These are phyloP conservation scores for Stagonosporopsis vannaccii DNA, from an alignment of 2,329 filamentous ascomycete species.

Conservation along the genomic window DNA sequence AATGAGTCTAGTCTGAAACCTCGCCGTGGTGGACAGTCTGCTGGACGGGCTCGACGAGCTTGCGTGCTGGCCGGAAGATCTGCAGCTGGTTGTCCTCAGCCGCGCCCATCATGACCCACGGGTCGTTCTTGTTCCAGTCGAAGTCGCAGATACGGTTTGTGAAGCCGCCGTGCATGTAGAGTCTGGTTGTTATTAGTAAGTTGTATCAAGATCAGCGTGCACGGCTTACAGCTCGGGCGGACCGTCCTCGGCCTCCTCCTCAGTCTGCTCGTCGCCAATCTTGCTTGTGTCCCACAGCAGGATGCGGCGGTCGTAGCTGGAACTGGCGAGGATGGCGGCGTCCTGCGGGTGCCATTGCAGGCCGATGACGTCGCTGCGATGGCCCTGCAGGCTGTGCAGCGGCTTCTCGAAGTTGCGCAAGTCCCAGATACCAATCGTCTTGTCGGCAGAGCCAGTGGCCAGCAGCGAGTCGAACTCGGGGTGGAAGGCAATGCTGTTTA, in stretches of 20 bases:
- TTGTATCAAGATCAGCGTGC: background rate
- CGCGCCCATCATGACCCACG: slow-evolving; percentile 94
- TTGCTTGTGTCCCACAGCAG: slow-evolving; percentile 96
- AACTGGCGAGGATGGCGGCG: slow-evolving; percentile 85
- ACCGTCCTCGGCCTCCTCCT: slow-evolving; percentile 93
- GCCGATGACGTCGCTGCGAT: slow-evolving; percentile 88
- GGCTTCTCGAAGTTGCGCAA: slow-evolving; percentile 88
- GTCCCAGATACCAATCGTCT: slow-evolving; percentile 95
- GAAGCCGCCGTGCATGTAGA: slow-evolving; percentile 99
- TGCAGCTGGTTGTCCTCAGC: slow-evolving; percentile 97
- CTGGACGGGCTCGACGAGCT: slow-evolving; percentile 46
- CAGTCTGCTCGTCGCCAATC: slow-evolving; percentile 91
- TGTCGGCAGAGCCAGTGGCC: slow-evolving; percentile 92
- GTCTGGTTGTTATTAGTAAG: slow-evolving; percentile 54
- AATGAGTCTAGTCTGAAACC: slow-evolving; percentile 45
- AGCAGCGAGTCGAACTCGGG: slow-evolving; percentile 88
- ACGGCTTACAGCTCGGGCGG: slow-evolving; percentile 84
- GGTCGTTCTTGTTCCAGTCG: slow-evolving; percentile 95
- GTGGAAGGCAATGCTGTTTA: slow-evolving; percentile 96
- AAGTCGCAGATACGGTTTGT: slow-evolving; percentile 97
- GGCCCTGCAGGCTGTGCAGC: slow-evolving; percentile 87
- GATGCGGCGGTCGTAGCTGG: slow-evolving; percentile 89
- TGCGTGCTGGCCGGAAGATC: slow-evolving; percentile 65
- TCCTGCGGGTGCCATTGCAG: slow-evolving; percentile 95
- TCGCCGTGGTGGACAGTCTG: slow-evolving; percentile 49